phyloP scores from a whole-genome alignment of 2,329 filamentous ascomycete genomes.

The Macrophomina pseudophaseolina region DNA sequence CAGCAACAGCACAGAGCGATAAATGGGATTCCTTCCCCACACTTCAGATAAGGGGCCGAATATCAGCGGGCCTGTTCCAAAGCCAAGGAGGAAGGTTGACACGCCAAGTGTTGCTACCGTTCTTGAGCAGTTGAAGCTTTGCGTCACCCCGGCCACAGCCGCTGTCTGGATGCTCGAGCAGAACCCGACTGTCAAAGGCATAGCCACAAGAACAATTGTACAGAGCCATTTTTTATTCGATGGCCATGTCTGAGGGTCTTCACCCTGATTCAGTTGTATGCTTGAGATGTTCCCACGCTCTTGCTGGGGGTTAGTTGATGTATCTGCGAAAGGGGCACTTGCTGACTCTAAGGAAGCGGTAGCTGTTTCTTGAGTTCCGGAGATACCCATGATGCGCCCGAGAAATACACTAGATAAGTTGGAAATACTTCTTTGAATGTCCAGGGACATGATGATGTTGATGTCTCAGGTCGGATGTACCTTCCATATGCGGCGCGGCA shows the following conservation, averaged over 20 bases:
- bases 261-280: background rate
- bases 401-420: background rate
- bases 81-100: slow-evolving; percentile 57
- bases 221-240: slow-evolving; percentile 28
- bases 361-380: background rate
- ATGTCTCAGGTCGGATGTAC: background rate
- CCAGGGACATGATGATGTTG: background rate
- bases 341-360: background rate
- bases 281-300: background rate
- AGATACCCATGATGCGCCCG: background rate
- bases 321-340: background rate
- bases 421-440: background rate
- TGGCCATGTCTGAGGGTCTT: slow-evolving; percentile 22
- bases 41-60: slow-evolving; percentile 63
- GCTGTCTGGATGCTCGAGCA: slow-evolving; percentile 53
- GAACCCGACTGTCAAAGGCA: slow-evolving; percentile 29
- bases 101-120: slow-evolving; percentile 44
- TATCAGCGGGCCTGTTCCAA: slow-evolving; percentile 57
- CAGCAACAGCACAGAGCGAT: slow-evolving; percentile 56
- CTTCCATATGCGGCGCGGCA: background rate
- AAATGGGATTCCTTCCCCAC: slow-evolving; percentile 57
- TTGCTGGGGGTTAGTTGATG: background rate
- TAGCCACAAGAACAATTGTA: slow-evolving; percentile 27
- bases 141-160: slow-evolving; percentile 45
- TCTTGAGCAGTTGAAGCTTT: slow-evolving; percentile 16